Evolutionary conservation across 2,329 filamentous ascomycete species (phyloP), one percentile per base, ranked within the genome.

Genomic region (Claviceps cyperi): DNA sequence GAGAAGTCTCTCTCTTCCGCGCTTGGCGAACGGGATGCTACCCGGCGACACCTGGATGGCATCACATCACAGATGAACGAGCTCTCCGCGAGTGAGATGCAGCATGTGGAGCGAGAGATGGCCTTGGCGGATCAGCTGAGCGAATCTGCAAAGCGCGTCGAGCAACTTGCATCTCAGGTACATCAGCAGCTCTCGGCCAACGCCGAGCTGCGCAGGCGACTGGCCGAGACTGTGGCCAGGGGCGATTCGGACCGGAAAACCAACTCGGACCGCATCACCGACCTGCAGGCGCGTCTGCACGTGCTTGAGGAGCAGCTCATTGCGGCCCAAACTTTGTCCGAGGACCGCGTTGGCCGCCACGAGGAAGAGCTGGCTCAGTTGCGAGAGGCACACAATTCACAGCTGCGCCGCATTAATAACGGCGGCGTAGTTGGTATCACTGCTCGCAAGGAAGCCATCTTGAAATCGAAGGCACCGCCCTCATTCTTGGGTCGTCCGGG

Each of bases 301-400:
- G 68, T 72, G 15, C 79, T 96, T 47, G 92, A 97, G 63, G 90
- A 97, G 53, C 80, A 84, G 58, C 78, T 98, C 21, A 75, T 94
- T 49, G 69, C 79, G 19, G 88, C 91, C 1, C 91, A 97, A 65
- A 83, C 87, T 51, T 78, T 84, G 19, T 91, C 88, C 0, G 92
- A 98, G 63, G 89, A 91, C 46, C 82, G 83, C 39, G 80, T 97
- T 51, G 71, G 78, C 43, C 82, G 81, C 46, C 89, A 96, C 61
- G 92, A 97, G 64, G 87, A 92, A 38, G 89, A 96, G 66, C 77
- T 95, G 38, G 71, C 78, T 17, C 72, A 76, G 21, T 70, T 97
- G 50, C 83, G 84, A 56, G 87, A 94, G 50, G 84, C 80, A 52
- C 82, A 92, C 60, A 87, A 78, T 61, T 73, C 74, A 17, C 85